Conservation (phyloP, 164 flowering plant genomes). For the Annona cherimola region DNA sequence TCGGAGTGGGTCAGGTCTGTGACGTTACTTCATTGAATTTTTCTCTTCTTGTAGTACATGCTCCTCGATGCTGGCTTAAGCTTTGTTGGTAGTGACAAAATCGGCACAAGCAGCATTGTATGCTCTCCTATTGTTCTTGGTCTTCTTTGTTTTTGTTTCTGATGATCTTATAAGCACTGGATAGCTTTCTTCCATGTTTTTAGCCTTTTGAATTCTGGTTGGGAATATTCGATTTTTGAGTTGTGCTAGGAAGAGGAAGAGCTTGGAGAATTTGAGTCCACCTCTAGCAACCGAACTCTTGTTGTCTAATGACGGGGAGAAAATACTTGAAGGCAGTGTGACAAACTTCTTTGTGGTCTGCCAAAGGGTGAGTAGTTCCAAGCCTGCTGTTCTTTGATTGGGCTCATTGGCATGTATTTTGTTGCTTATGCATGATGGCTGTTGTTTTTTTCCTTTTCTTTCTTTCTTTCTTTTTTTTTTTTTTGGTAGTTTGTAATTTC, state of each 20-base stretch:
- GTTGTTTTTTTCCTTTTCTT: too few species aligned
- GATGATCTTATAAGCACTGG: background rate
- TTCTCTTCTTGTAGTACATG: background rate
- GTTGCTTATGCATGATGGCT: too few species aligned
- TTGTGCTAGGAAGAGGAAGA: constrained; percentile 60
- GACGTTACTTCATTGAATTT: background rate
- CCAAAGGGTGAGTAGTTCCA: constrained; percentile 42
- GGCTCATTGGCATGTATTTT: background rate
- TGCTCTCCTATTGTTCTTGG: background rate
- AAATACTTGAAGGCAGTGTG: constrained; percentile 68
- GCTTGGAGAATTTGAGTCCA: constrained; percentile 68
- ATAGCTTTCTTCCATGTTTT: background rate
- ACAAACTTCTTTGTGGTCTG: constrained; percentile 80
- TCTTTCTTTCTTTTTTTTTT: too few species aligned
- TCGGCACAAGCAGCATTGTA: background rate
- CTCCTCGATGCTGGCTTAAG: too few species aligned
- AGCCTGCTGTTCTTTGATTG: background rate
- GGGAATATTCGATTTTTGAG: background rate
- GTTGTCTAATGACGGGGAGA: constrained; percentile 85
- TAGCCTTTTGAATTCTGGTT: background rate
- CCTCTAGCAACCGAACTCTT: constrained; percentile 70
- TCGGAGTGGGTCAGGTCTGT: constrained; percentile 84
- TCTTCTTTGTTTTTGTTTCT: background rate
- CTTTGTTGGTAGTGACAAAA: background rate
- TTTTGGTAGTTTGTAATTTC: too few species aligned